Conservation (phyloP, 2,329 filamentous ascomycete genomes). For the Colletotrichum sp. region DNA sequence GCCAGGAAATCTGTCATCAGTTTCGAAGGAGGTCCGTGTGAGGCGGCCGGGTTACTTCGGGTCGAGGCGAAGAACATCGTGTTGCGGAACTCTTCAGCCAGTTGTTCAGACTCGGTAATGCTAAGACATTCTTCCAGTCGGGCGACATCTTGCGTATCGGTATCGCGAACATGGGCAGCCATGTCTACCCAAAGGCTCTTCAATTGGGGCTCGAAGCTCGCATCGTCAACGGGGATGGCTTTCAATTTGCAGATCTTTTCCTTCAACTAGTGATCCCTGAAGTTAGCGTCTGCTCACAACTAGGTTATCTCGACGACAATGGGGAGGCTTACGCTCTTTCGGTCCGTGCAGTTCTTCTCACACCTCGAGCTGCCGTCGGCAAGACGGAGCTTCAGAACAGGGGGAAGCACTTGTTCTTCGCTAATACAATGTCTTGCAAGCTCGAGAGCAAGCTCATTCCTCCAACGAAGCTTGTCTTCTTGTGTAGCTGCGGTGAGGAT, state of each 20-base stretch:
- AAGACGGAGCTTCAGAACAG: background rate
- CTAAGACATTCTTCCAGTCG: constrained; percentile 11
- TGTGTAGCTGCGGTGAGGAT: background rate
- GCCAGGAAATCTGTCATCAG: constrained; percentile 12
- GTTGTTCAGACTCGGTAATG: constrained; percentile 4
- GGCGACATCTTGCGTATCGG: constrained; percentile 5
- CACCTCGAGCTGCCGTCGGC: constrained; percentile 1
- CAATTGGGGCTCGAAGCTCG: background rate
- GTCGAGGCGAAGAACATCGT: constrained; percentile 11
- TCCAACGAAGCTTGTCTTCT: constrained; percentile 9
- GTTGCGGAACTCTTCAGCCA: background rate
- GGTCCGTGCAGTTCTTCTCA: background rate
- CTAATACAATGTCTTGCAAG: constrained; percentile 18
- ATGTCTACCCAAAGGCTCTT: constrained; percentile 1
- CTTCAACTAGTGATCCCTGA: background rate
- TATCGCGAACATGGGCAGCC: constrained; percentile 10
- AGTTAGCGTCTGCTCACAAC: background rate
- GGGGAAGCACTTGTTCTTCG: constrained; percentile 10
- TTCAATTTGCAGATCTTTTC: constrained; percentile 8
- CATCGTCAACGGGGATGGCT: background rate
- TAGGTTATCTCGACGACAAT: background rate
- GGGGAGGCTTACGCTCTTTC: background rate
- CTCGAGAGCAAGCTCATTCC: constrained; percentile 9
- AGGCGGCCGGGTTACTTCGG: background rate
- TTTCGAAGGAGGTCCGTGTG: background rate